Evolutionary conservation across 345 rosid species (phyloP), one percentile per base, ranked within the genome.

Genomic region (Aegle marmelos): DNA sequence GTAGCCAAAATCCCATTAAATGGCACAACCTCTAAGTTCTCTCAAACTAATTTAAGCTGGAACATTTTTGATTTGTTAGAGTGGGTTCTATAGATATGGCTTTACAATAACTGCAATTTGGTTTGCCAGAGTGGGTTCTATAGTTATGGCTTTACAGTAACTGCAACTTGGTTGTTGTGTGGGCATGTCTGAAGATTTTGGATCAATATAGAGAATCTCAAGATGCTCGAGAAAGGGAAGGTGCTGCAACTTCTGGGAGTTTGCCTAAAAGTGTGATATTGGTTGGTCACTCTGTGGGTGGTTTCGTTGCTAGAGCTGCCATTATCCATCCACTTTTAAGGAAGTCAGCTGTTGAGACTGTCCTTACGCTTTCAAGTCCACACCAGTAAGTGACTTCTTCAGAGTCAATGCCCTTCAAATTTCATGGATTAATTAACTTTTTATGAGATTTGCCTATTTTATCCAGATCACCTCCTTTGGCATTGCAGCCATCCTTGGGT

Each of bases 251-350:
- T 30, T 88, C 92, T 68, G 87, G 89, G 78, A 89, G 73, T 71
- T 79, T 90, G 87, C 99, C 99, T 39, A 85, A 79, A 74, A 91
- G 85, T 88, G 98, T 96, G 77, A 92, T 96, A 80, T 86, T 96
- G 88, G 93, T 96, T 83, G 99, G 98, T 65, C 99, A 96, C 83
- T 96, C 99, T 70, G 92, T 96, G 95, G 99, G 99, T 82, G 99
- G 99, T 74, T 94, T 96, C 86, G 98, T 96, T 84, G 98, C 99
- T 78, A 91, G 99, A 90, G 98, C 99, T 79, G 98, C 97, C 77
- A 85, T 89, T 6, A 81, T 92, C 78, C 98, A 96, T 83, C 98
- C 98, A 70, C 86, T 30, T 76, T 83, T 96, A 73, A 88, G 95
- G 84, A 92, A 91, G 83, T 88, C 88, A 72, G 88, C 95, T 58